phyloP scores from a whole-genome alignment of 805 yeast genomes.

The Priceomyces carsonii region DNA sequence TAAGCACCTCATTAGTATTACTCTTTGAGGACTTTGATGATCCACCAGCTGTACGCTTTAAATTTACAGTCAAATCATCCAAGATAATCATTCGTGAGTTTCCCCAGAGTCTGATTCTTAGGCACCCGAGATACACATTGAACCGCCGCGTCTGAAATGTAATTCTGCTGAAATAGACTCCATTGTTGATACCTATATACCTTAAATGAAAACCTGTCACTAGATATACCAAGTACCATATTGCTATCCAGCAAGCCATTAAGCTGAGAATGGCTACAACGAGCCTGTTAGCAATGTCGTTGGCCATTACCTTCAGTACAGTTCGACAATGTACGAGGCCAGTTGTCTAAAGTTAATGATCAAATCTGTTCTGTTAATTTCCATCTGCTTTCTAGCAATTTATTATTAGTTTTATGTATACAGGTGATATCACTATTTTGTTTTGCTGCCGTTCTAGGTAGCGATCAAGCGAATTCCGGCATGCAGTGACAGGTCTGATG shows the following conservation, averaged over 20 bases:
- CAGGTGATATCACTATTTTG: not conserved
- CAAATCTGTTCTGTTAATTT: too few species aligned
- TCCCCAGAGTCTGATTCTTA: conserved; percentile 41
- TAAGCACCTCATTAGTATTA: conserved; percentile 4
- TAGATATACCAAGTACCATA: conserved; percentile 32
- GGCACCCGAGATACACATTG: conserved; percentile 18
- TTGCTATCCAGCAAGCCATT: conserved; percentile 21
- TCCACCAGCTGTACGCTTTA: conserved; percentile 2
- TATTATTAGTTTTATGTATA: not conserved
- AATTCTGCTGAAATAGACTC: conserved; percentile 36
- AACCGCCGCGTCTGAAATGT: conserved; percentile 13
- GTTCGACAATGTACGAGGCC: conserved; percentile 1
- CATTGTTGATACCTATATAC: conserved; percentile 36
- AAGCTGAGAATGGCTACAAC: not conserved
- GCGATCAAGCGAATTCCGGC: too few species aligned
- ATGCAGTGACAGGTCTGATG: too few species aligned
- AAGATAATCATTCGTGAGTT: conserved; percentile 31
- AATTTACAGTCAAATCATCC: conserved; percentile 21
- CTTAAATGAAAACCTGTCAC: conserved; percentile 34
- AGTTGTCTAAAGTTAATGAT: too few species aligned
- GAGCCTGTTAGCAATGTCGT: conserved; percentile 1
- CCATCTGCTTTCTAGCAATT: too few species aligned
- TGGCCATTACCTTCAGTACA: not conserved
- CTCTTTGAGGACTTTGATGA: not conserved
- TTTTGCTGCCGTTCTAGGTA: not conserved